Base-by-base conservation (phyloP, 805 yeast species). In the Candida loeiensis region DNA sequence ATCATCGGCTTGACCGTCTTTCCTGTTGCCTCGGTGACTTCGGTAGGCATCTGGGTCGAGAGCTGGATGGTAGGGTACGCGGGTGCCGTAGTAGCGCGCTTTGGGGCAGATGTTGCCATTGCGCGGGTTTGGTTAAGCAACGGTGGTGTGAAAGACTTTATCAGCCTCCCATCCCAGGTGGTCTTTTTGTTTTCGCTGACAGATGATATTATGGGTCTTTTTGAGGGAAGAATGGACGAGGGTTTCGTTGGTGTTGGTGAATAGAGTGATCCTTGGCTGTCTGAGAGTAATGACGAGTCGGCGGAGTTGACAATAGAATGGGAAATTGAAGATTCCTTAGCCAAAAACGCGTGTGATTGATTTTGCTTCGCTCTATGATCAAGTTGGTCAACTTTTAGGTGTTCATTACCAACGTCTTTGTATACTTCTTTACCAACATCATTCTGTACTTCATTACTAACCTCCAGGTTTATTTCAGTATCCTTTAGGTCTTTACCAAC, bases 11-110 rank as follows among this genome's bases (percentile, higher is more conserved):
- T 39, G 14, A 39, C 42, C 4, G 29, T 19, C 17, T 39, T 24
- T 28, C 41, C 15, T 27, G 36, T 6, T 9, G 26, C 17, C 12
- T 30, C 31, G 8, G 27, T n/a, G 14, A n/a, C 13, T 9, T 35
- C 30, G 13, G 11, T 31, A 13, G 16, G 50, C 22, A 43, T 44
- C 37, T 59, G 67, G 1, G 66, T 61, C 3, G 65, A 56, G 3
- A 61, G 46, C 26, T 56, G 64, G 14, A 62, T 60, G 1, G 61
- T 48, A 7, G 60, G 56, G 41, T 53, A 48, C 6, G 31, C 17
- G 6, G 31, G 31, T 1, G 30, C 36, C n/a, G 35, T 28, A 22
- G 42, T 43, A 5, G 41, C 39, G 17, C 37, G 36, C 25, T 16
- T 30, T 5, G 45, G n/a, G 1, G 48, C 36, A 4, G 51, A 41